phyloP scores from a whole-genome alignment of 1,139 yeast genomes.

The Magnusiomyces magnusii region DNA sequence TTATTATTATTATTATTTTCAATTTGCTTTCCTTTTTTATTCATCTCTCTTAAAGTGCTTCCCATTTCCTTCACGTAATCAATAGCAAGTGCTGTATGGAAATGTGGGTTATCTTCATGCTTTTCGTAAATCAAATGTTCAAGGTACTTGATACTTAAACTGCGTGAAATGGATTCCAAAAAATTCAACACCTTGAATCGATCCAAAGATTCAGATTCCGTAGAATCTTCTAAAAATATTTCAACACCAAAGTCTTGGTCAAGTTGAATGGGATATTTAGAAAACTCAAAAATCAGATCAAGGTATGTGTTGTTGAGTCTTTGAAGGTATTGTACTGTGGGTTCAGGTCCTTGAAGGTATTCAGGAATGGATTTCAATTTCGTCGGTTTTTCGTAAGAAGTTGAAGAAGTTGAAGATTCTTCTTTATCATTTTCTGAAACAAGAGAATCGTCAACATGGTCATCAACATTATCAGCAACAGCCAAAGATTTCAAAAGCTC shows the following conservation, averaged over 20 bases:
- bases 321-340: conserved; percentile 60
- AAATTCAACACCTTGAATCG: conserved; percentile 46
- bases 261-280: conserved; percentile 47
- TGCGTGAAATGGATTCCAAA: conserved; percentile 30
- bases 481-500: conserved; percentile 41
- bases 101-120: conserved; percentile 39
- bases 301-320: conserved; percentile 47
- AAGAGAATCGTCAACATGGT: background rate
- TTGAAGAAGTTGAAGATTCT: background rate
- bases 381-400: background rate
- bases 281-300: conserved; percentile 51
- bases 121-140: conserved; percentile 49
- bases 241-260: conserved; percentile 39
- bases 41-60: conserved; percentile 4
- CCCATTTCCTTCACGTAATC: conserved; percentile 43
- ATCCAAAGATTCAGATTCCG: conserved; percentile 55
- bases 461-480: background rate
- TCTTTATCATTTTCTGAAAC: conserved; percentile 17
- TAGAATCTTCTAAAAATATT: conserved; percentile 61
- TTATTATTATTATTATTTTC: background rate
- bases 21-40: too few relatives aligned
- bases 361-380: conserved; percentile 17
- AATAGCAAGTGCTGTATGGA: conserved; percentile 49
- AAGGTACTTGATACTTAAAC: conserved; percentile 47
- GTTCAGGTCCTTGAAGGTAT: conserved; percentile 36